phyloP scores from a whole-genome alignment of 441 rosid genomes.

The Pelargonium citronellum region DNA sequence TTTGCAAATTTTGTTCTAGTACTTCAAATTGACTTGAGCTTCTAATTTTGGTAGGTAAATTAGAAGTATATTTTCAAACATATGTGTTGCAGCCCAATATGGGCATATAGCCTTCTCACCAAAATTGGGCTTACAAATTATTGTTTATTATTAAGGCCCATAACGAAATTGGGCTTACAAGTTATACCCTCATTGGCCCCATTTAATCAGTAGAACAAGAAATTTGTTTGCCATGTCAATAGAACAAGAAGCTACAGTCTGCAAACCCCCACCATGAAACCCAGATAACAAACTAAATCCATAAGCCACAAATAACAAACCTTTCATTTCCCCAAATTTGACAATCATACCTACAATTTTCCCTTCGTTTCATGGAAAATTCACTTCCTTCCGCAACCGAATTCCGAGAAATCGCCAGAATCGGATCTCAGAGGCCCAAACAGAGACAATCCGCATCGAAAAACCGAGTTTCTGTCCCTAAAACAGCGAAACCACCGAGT shows the following conservation, averaged over 20 bases:
- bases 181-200: too few relatives aligned
- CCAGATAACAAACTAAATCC: not conserved
- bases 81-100: too few relatives aligned
- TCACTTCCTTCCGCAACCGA: slow-evolving; percentile 33
- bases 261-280: not conserved
- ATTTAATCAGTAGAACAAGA: too few relatives aligned
- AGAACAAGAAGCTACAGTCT: not conserved
- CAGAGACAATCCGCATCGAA: slow-evolving; percentile 29
- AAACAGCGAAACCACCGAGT: slow-evolving; percentile 32
- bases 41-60: too few relatives aligned
- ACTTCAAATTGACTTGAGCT: too few relatives aligned
- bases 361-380: slow-evolving; percentile 47
- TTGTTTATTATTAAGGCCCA: too few relatives aligned
- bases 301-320: not conserved
- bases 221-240: too few relatives aligned
- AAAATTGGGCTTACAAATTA: too few relatives aligned
- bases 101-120: too few relatives aligned
- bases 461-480: slow-evolving; percentile 26
- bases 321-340: not conserved
- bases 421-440: slow-evolving; percentile 23
- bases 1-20: too few relatives aligned
- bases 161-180: too few relatives aligned
- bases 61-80: too few relatives aligned
- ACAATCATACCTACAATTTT: not conserved
- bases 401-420: slow-evolving; percentile 37